Conservation (phyloP, 2,329 filamentous ascomycete genomes). For the Gyromitra esculenta region DNA sequence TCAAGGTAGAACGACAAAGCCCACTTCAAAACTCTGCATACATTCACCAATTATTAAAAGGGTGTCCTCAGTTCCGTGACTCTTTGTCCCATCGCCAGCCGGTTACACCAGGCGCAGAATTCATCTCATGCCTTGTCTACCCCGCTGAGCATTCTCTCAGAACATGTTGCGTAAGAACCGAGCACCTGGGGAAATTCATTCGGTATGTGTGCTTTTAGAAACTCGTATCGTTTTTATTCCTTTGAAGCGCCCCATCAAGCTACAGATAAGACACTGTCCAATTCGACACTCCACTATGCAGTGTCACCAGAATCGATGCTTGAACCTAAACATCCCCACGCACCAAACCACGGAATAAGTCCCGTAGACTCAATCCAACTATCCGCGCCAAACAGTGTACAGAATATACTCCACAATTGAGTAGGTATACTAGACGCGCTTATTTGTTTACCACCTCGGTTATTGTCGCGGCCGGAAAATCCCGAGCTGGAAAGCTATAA, state of each 20-base stretch:
- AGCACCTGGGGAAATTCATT: neutral
- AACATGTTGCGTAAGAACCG: neutral
- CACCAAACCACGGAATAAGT: neutral
- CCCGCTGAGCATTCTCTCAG: too few species aligned
- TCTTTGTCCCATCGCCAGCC: neutral
- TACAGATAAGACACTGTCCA: constrained; percentile 17
- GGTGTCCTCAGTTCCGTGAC: neutral
- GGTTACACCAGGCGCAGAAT: constrained; percentile 11
- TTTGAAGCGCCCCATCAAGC: neutral
- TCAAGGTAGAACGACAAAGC: constrained; percentile 20
- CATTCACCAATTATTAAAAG: constrained; percentile 18
- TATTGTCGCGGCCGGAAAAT: neutral
- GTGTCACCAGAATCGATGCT: neutral
- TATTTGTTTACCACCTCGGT: neutral
- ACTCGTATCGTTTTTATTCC: constrained; percentile 1
- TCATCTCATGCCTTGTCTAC: constrained; percentile 4
- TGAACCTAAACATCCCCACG: neutral
- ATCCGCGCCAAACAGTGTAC: neutral
- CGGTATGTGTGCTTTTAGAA: neutral
- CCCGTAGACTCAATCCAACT: neutral
- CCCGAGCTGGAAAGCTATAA: neutral
- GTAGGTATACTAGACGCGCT: neutral
- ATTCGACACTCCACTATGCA: neutral
- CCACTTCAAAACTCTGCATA: constrained; percentile 30
- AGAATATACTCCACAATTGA: neutral